phyloP scores from a whole-genome alignment of 805 yeast genomes.

The Ogataea haglerorum region DNA sequence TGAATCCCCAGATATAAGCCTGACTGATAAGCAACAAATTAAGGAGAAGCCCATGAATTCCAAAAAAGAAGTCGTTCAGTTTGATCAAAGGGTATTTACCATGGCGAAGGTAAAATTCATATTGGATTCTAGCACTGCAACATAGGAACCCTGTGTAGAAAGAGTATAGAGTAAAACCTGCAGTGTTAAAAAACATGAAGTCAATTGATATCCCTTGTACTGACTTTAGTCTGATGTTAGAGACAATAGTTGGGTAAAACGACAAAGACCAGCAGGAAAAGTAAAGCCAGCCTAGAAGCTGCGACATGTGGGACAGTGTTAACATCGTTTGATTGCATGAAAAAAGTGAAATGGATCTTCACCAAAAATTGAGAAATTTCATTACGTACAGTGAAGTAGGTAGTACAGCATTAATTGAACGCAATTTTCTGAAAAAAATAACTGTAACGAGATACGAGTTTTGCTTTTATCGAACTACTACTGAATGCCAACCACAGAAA shows the following conservation, averaged over 20 bases:
- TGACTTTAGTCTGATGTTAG: conserved; percentile 30
- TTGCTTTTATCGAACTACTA: conserved; percentile 15
- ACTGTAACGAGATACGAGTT: too few relatives aligned
- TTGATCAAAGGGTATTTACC: conserved; percentile 30
- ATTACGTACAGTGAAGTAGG: too few relatives aligned
- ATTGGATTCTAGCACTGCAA: conserved; percentile 23
- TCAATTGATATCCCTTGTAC: conserved; percentile 36
- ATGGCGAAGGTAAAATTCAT: conserved; percentile 28
- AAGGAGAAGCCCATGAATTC: conserved; percentile 28
- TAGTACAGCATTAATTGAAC: too few relatives aligned
- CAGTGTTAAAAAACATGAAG: conserved; percentile 32
- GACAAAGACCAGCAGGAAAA: conserved; percentile 32
- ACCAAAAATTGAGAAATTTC: too few relatives aligned
- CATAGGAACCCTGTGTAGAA: conserved; percentile 27
- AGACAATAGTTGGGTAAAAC: conserved; percentile 32
- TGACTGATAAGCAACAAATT: conserved; percentile 30
- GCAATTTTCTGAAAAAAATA: too few relatives aligned
- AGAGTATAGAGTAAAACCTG: conserved; percentile 33
- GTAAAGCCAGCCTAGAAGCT: conserved; percentile 30
- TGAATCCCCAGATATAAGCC: conserved; percentile 34
- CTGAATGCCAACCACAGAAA: conserved; percentile 84
- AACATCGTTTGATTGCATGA: background rate
- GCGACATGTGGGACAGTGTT: conserved; percentile 13
- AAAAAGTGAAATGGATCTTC: background rate
- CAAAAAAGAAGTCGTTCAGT: conserved; percentile 33